phyloP scores from a whole-genome alignment of 257 asterid genomes.

The Phtheirospermum japonicum region DNA sequence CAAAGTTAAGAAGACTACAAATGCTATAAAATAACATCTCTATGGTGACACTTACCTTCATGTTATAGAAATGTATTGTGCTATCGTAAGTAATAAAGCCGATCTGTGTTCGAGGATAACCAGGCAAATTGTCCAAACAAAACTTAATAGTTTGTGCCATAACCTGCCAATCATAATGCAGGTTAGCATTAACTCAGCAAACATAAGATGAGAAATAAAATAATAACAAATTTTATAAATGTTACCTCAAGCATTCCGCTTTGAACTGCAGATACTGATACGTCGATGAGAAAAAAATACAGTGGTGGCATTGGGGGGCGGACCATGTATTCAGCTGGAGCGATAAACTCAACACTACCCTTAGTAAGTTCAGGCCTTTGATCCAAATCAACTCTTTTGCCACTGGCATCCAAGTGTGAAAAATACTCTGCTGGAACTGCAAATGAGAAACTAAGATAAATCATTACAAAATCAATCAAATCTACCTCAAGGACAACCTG shows the following conservation, averaged over 20 bases:
- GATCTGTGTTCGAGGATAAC: constrained; percentile 87
- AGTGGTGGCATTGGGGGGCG: constrained; percentile 75
- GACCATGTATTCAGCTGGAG: constrained; percentile 86
- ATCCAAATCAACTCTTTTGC: constrained; percentile 74
- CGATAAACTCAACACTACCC: constrained; percentile 83
- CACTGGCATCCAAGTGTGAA: constrained; percentile 75
- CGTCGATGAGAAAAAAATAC: constrained; percentile 50
- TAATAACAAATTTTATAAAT: neutral
- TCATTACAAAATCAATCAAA: constrained; percentile 26
- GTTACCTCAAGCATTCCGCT: constrained; percentile 94
- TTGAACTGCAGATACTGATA: constrained; percentile 74
- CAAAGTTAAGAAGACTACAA: constrained; percentile 18
- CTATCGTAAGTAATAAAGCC: constrained; percentile 40
- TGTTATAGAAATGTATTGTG: constrained; percentile 84
- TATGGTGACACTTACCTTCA: constrained; percentile 62
- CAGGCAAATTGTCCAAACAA: constrained; percentile 87
- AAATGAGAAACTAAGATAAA: constrained; percentile 33
- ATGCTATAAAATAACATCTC: constrained; percentile 24
- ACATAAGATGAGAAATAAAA: constrained; percentile 3
- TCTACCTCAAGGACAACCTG: constrained; percentile 1
- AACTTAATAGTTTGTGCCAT: constrained; percentile 86
- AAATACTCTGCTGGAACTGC: constrained; percentile 88
- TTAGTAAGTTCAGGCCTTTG: constrained; percentile 84
- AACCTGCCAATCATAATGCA: constrained; percentile 50
- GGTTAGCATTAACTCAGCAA: constrained; percentile 17